Evolutionary conservation across 2,329 filamentous ascomycete species (phyloP).

Genomic region (Catunica adiposa): DNA sequence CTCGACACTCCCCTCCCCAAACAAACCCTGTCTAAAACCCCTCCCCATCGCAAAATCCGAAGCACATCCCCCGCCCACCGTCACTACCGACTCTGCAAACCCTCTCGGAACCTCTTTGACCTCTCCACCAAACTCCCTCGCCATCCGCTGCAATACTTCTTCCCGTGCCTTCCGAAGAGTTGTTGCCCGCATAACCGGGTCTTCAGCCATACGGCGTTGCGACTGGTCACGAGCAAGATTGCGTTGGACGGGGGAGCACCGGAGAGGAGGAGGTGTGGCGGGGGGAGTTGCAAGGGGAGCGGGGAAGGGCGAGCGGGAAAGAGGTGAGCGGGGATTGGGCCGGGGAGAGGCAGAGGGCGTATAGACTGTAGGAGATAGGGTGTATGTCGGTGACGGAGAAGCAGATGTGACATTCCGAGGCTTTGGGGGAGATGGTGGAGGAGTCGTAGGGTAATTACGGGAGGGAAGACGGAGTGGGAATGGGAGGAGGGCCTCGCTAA

Average conservation of each 20-base stretch:
- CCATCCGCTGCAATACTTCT: conserved; percentile 42
- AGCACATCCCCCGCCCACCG: conserved; percentile 4
- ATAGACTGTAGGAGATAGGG: not conserved
- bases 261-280: not conserved
- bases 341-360: not conserved
- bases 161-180: conserved; percentile 43
- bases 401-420: not conserved
- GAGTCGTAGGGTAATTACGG: not conserved
- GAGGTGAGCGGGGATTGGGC: not conserved
- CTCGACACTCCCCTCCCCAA: conserved; percentile 23
- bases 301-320: not conserved
- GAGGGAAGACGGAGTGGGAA: not conserved
- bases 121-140: conserved; percentile 28
- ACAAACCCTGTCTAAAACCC: conserved; percentile 27
- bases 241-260: not conserved
- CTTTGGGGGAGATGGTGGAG: not conserved
- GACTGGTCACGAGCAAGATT: conserved; percentile 33
- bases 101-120: not conserved
- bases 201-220: conserved; percentile 39
- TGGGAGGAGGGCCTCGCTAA: not conserved
- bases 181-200: conserved; percentile 35
- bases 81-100: not conserved
- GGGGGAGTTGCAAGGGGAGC: not conserved
- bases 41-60: conserved; percentile 21
- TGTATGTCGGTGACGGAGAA: not conserved